These are phyloP conservation scores for Mycena metata DNA, from an alignment of 768 basidiomycete species.

Conservation along the genomic window DNA sequence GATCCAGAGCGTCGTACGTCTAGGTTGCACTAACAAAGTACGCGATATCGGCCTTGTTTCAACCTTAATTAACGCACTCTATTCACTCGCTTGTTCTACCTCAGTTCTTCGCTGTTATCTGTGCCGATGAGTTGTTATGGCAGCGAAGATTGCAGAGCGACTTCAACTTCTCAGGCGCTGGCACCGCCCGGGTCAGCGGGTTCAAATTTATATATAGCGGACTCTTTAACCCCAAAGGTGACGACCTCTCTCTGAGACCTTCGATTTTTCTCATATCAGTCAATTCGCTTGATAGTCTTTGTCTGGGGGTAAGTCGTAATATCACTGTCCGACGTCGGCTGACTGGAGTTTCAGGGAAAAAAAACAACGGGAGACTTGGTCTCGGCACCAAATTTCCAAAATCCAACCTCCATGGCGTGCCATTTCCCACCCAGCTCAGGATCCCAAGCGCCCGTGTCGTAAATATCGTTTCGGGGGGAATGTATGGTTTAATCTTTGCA, in stretches of 20 bases:
- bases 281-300: slow-evolving; percentile 52
- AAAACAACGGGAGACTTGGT: slow-evolving; percentile 75
- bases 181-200: slow-evolving; percentile 80
- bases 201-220: slow-evolving; percentile 87
- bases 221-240: slow-evolving; percentile 78
- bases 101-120: slow-evolving; percentile 69
- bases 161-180: slow-evolving; percentile 82
- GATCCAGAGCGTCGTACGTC: slow-evolving; percentile 66
- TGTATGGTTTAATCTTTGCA: slow-evolving; percentile 56
- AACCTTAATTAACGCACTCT: slow-evolving; percentile 1
- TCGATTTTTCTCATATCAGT: slow-evolving; percentile 12
- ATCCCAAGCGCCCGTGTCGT: slow-evolving; percentile 77
- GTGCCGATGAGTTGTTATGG: slow-evolving; percentile 86
- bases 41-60: not conserved
- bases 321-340: slow-evolving; percentile 5
- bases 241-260: slow-evolving; percentile 14
- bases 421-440: slow-evolving; percentile 74
- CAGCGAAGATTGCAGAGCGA: slow-evolving; percentile 75
- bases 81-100: not conserved
- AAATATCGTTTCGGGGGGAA: slow-evolving; percentile 83
- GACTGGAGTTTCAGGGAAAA: slow-evolving; percentile 60
- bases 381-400: slow-evolving; percentile 51
- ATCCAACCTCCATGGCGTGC: slow-evolving; percentile 55
- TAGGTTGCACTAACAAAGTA: slow-evolving; percentile 74
- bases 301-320: slow-evolving; percentile 62